phyloP scores from a whole-genome alignment of 345 rosid species.

The Murraya koenigii region DNA sequence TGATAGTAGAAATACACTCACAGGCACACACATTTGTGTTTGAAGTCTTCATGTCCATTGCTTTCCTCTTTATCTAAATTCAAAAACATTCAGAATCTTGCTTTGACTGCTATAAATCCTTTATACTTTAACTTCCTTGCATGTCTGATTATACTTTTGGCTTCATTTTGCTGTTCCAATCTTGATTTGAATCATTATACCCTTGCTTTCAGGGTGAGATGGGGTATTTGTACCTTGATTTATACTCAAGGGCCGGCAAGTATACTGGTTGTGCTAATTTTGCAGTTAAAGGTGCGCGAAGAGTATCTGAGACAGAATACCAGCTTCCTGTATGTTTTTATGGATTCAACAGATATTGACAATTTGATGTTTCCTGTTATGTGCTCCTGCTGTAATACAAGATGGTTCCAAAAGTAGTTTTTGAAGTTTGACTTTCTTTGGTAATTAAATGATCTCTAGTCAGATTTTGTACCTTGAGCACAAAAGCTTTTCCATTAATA shows the following conservation, averaged over 20 bases:
- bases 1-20: not conserved
- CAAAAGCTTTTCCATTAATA: not conserved
- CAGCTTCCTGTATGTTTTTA: slow-evolving; percentile 80
- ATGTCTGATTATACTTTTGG: not conserved
- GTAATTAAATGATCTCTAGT: not conserved
- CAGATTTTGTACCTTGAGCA: not conserved
- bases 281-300: slow-evolving; percentile 84
- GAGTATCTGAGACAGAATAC: slow-evolving; percentile 76
- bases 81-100: not conserved
- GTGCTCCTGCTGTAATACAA: not conserved
- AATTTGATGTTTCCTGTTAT: slow-evolving; percentile 6
- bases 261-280: slow-evolving; percentile 99
- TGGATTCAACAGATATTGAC: not conserved
- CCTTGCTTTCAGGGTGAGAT: slow-evolving; percentile 74
- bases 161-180: slow-evolving; percentile 9
- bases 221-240: slow-evolving; percentile 88
- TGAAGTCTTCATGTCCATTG: not conserved
- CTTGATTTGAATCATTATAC: slow-evolving; percentile 12
- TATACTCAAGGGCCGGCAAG: slow-evolving; percentile 78
- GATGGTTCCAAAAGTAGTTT: not conserved
- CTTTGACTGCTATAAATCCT: not conserved
- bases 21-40: not conserved
- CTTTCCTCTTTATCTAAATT: not conserved
- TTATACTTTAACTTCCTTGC: not conserved
- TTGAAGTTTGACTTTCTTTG: not conserved